phyloP scores from a whole-genome alignment of 225 moss, liverwort and hornwort species.

The Polytrichum commune region DNA sequence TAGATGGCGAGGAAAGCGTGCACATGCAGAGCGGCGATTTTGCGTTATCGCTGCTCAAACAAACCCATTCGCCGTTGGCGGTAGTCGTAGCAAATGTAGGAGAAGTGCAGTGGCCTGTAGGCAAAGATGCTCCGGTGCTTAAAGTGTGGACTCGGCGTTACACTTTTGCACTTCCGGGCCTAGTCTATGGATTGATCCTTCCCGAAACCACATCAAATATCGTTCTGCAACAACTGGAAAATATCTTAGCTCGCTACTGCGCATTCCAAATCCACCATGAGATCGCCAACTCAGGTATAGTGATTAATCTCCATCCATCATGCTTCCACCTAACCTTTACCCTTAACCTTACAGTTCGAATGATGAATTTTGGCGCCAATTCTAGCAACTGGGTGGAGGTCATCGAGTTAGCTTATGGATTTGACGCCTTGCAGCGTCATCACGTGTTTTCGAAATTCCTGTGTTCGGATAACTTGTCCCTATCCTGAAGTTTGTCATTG shows the following conservation, averaged over 20 bases:
- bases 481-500: no score
- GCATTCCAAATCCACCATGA: conserved; percentile 67
- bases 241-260: conserved; percentile 39
- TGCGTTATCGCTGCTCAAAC: conserved; percentile 63
- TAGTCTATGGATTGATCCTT: conserved; percentile 68
- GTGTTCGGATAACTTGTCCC: no score
- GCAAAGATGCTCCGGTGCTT: conserved; percentile 73
- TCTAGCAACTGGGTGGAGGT: background rate
- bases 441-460: no score
- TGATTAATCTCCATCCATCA: no score
- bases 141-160: conserved; percentile 66
- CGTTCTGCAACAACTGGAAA: conserved; percentile 44
- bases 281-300: conserved; percentile 39
- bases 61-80: conserved; percentile 60
- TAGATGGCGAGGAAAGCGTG: conserved; percentile 77
- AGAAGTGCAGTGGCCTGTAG: conserved; percentile 87
- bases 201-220: conserved; percentile 35
- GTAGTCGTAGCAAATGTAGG: conserved; percentile 70
- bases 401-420: no score
- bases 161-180: conserved; percentile 65
- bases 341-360: no score
- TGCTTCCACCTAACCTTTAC: no score
- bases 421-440: no score
- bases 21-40: conserved; percentile 66
- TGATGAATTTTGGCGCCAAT: no score